Evolutionary conservation across 2,329 filamentous ascomycete species (phyloP).

Genomic region (Catunica adiposa): DNA sequence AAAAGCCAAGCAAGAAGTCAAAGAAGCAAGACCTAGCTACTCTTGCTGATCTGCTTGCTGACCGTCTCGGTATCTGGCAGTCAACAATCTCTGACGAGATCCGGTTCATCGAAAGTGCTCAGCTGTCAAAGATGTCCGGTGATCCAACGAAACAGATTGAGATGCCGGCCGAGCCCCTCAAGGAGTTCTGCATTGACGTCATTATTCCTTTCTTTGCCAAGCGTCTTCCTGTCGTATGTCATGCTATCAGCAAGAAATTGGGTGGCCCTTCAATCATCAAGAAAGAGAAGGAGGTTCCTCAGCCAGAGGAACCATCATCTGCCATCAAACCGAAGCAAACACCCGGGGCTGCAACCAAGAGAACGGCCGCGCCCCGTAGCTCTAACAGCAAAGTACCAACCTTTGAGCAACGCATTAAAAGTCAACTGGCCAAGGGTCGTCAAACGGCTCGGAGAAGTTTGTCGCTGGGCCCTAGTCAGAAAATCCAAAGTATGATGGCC

Average conservation of each 20-base stretch:
- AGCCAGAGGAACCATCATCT: constrained; percentile 30
- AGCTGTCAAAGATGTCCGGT: constrained; percentile 21
- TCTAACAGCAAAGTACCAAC: constrained; percentile 40
- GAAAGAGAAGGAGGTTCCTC: not conserved
- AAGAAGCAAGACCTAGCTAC: constrained; percentile 47
- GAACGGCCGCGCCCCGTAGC: constrained; percentile 40
- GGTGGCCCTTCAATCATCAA: constrained; percentile 46
- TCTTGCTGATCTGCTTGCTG: constrained; percentile 56
- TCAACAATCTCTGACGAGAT: constrained; percentile 50
- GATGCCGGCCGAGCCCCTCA: constrained; percentile 43
- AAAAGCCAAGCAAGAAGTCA: constrained; percentile 34
- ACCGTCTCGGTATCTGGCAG: constrained; percentile 72
- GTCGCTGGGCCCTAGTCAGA: constrained; percentile 39
- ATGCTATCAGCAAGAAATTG: constrained; percentile 56
- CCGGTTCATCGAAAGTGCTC: constrained; percentile 33
- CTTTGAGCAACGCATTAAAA: constrained; percentile 18
- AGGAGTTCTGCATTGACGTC: constrained; percentile 65
- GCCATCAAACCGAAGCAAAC: constrained; percentile 29
- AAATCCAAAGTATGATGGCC: constrained; percentile 50
- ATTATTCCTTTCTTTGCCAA: constrained; percentile 68
- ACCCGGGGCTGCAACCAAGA: constrained; percentile 36
- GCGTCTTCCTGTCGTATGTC: constrained; percentile 55
- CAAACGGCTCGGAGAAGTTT: constrained; percentile 28
- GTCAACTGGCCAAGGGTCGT: constrained; percentile 8
- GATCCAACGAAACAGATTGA: constrained; percentile 26